Conservation (phyloP, 352 stramenopile genomes). For the Phytophthora citricola region DNA sequence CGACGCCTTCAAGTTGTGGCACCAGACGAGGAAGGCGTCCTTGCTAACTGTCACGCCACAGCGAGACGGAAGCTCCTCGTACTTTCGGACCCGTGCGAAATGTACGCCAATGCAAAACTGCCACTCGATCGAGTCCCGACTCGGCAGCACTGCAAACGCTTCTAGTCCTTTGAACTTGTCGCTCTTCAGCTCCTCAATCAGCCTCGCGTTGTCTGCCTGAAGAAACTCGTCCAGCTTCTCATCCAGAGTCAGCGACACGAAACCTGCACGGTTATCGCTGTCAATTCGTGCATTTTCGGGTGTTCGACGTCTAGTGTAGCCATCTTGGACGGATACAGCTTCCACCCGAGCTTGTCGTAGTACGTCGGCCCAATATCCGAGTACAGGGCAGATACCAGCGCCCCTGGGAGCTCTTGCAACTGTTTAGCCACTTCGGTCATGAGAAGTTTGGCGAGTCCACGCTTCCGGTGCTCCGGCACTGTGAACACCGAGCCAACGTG, state of each 20-base stretch:
- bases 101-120: conserved; percentile 65
- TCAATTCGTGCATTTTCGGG: conserved; percentile 13
- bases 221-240: conserved; percentile 49
- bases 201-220: conserved; percentile 41
- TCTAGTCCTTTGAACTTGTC: conserved; percentile 35
- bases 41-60: conserved; percentile 47
- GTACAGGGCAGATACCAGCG: conserved; percentile 62
- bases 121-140: conserved; percentile 70
- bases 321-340: conserved; percentile 51
- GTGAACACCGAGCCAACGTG: conserved; percentile 79
- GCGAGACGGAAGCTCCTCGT: conserved; percentile 41
- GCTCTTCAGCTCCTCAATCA: conserved; percentile 41
- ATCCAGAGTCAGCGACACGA: conserved; percentile 41
- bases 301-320: conserved; percentile 38
- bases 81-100: conserved; percentile 47
- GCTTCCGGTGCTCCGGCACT: conserved; percentile 48
- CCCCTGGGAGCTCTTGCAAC: conserved; percentile 32
- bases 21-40: conserved; percentile 69
- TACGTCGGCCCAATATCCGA: conserved; percentile 74
- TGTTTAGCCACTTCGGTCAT: conserved; percentile 43
- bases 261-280: neutral
- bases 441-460: conserved; percentile 62
- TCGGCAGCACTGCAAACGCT: conserved; percentile 54
- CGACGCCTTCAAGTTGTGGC: conserved; percentile 67
- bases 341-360: conserved; percentile 72